Base-by-base conservation (phyloP, 164 flowering plant species). In the Chloranthus sessilifolius region DNA sequence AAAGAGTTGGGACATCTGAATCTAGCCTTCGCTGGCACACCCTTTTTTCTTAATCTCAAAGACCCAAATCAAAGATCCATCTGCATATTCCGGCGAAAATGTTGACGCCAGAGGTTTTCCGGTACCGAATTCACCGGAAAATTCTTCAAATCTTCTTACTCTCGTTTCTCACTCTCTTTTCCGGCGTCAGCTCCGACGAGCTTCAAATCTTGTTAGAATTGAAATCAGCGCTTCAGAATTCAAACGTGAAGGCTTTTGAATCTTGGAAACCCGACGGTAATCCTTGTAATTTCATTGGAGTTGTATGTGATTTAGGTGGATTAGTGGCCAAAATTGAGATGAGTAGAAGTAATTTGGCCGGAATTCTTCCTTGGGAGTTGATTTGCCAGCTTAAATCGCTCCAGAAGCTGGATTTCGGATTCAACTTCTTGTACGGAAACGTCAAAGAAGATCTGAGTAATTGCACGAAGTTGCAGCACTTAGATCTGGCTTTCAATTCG, bases 271-370 rank as follows among this genome's bases (percentile, higher is more conserved):
- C 52, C 2, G 48, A n/a, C 0, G 37, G 28, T 31, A 9, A 47
- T 1, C 22, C 49, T 0, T 75, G 84, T 69, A 71, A 61, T 56
- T 83, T 80, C 71, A 58, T 66, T 16, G 91, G 91, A 21, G 33
- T 83, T 19, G 37, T 17, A 7, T 83, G 91, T 63, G 47, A 70
- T 35, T 54, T 63, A 3, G 34, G 51, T 1, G 59, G 64, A 4
- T 25, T 43, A 2, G 82, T 83, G 0, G 48, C 31, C 1, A 67
- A 60, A 59, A 73, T 83, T 42, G 56, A 69, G 25, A 76, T 83
- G 26, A 33, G 73, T 1, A 2, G 6, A 3, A 30, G 56, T 7
- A 14, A 59, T 0, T 40, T 83, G 4, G 15, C 25, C 0, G 87
- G 87, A 3, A 12, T 33, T 29, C 42, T 81, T 43, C 75, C 80